Conservation (phyloP, 2,329 filamentous ascomycete species). For the Moelleriella libera region DNA sequence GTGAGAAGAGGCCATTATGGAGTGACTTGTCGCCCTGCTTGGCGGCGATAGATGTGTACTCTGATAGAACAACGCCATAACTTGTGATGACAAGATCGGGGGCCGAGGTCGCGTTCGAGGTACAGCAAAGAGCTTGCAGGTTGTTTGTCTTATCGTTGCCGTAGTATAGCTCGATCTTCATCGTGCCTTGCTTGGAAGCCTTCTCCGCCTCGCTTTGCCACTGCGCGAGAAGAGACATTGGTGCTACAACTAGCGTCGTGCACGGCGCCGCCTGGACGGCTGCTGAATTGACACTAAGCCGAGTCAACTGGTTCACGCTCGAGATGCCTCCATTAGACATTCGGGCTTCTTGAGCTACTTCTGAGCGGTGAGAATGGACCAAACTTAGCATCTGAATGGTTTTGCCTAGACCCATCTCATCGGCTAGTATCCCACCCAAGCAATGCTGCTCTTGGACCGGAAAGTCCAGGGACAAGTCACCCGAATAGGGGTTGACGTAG, state of each 20-base stretch:
- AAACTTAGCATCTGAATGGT: constrained; percentile 97
- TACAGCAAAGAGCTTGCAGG: constrained; percentile 64
- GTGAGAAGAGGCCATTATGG: constrained; percentile 68
- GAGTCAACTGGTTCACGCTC: constrained; percentile 47
- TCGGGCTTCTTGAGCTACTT: constrained; percentile 28
- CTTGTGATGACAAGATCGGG: constrained; percentile 91
- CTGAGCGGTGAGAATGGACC: constrained; percentile 67
- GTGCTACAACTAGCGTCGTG: constrained; percentile 89
- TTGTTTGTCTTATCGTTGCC: constrained; percentile 72
- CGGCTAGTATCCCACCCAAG: constrained; percentile 80
- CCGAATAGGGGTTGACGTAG: constrained; percentile 95
- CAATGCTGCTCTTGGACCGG: constrained; percentile 91
- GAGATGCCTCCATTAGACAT: constrained; percentile 12
- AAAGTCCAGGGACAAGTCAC: constrained; percentile 82
- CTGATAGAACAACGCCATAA: constrained; percentile 82
- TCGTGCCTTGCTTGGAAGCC: constrained; percentile 68
- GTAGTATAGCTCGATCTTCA: constrained; percentile 85
- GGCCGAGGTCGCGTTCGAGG: constrained; percentile 57
- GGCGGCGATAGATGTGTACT: constrained; percentile 59
- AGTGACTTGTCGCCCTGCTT: constrained; percentile 49
- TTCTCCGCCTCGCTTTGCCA: constrained; percentile 95
- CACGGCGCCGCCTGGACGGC: constrained; percentile 58
- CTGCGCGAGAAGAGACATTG: constrained; percentile 90
- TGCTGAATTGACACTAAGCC: constrained; percentile 41
- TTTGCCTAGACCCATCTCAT: constrained; percentile 96